Conservation (phyloP, 805 yeast species). For the Ogataea allantospora region DNA sequence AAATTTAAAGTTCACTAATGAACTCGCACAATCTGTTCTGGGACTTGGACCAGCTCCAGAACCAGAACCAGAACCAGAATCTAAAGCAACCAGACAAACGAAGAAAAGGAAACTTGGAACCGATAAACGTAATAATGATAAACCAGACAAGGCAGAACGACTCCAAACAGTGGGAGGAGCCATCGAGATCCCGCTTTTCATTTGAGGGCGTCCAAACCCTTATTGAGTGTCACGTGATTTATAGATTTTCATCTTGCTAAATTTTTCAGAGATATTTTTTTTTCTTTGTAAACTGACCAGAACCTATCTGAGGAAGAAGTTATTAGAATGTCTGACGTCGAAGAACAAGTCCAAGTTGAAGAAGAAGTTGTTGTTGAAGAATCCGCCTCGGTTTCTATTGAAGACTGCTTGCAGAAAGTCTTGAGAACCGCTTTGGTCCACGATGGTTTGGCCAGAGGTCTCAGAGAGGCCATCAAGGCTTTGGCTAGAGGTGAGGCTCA, state of each 20-base stretch:
- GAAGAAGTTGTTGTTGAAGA: constrained; percentile 76
- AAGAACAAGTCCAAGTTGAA: constrained; percentile 81
- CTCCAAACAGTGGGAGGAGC: constrained; percentile 42
- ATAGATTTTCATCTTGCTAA: constrained; percentile 10
- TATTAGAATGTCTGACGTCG: constrained; percentile 81
- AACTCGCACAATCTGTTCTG: constrained; percentile 28
- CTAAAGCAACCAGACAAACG: constrained; percentile 3
- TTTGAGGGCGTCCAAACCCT: constrained; percentile 25
- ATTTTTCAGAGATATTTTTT: constrained; percentile 7
- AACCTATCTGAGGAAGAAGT: constrained; percentile 42
- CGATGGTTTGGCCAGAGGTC: constrained; percentile 99
- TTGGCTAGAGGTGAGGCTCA: constrained; percentile 96
- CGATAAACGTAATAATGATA: constrained; percentile 6
- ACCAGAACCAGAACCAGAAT: not conserved
- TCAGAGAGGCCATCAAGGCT: constrained; percentile 99
- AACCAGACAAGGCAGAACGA: constrained; percentile 22
- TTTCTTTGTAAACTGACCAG: constrained; percentile 36
- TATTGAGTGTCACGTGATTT: constrained; percentile 14
- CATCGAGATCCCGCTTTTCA: constrained; percentile 44
- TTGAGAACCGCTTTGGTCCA: constrained; percentile 96
- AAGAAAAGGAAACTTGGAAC: constrained; percentile 9
- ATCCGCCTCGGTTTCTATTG: constrained; percentile 88
- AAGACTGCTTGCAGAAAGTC: constrained; percentile 97
- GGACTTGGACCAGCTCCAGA: constrained; percentile 16
- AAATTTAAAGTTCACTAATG: constrained; percentile 24